Percentiles rank a stretch among this genome's conserved stretches.
Conservation (phyloP, 140 eudicot genomes). For the Senecio squalidus region DNA sequence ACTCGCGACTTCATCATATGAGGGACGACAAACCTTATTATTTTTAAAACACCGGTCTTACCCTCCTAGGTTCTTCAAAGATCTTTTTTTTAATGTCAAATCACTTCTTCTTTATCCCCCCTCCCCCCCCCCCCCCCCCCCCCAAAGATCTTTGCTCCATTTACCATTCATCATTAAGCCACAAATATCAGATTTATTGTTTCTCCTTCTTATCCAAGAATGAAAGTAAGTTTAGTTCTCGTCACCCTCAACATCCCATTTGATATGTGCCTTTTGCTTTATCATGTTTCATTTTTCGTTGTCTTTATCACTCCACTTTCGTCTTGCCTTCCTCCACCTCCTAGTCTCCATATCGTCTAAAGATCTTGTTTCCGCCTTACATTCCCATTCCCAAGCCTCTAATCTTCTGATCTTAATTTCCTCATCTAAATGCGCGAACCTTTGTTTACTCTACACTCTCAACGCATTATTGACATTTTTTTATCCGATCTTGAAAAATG, state of each 20-base stretch:
- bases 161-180: neutral
- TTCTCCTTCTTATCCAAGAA: neutral
- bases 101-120: neutral
- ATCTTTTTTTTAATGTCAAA: no score
- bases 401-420: no score
- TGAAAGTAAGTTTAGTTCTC: neutral
- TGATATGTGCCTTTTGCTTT: neutral
- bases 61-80: neutral
- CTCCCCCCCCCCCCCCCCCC: no score
- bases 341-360: neutral
- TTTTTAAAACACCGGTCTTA: neutral
- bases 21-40: neutral
- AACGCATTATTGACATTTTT: neutral
- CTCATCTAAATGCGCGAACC: neutral
- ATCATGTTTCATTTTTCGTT: neutral
- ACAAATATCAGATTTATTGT: neutral
- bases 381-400: neutral
- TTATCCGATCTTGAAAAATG: neutral
- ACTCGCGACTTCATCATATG: neutral
- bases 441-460: neutral
- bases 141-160: neutral
- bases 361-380: neutral
- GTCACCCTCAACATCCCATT: neutral
- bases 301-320: neutral
- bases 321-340: neutral